Evolutionary conservation across 75 land plant genomes (phyloP).

Genomic region (Cupressus sempervirens): DNA sequence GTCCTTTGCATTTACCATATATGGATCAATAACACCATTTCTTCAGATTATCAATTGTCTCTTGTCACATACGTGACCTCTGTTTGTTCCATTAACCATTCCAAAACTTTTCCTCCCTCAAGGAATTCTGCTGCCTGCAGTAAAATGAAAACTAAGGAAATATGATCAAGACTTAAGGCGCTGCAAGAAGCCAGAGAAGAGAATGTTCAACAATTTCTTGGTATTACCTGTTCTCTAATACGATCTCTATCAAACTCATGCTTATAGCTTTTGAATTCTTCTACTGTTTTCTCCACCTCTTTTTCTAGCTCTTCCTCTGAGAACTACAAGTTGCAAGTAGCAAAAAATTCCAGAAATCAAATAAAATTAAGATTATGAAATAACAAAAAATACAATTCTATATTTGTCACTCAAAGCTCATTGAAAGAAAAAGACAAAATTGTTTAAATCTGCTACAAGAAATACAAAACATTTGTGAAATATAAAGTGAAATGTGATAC

Average conservation of each 20-base stretch:
- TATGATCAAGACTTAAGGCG: background rate
- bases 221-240: slow-evolving; percentile 62
- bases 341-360: background rate
- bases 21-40: background rate
- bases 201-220: background rate
- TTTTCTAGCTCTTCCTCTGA: slow-evolving; percentile 70
- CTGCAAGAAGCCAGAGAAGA: slow-evolving; percentile 1
- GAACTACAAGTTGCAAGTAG: slow-evolving; percentile 33
- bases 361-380: background rate
- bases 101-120: slow-evolving; percentile 86
- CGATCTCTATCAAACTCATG: slow-evolving; percentile 92
- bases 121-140: slow-evolving; percentile 80
- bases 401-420: background rate
- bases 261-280: slow-evolving; percentile 71
- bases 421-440: background rate
- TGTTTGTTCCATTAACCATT: slow-evolving; percentile 73
- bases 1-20: background rate
- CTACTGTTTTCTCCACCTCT: slow-evolving; percentile 79
- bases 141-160: background rate
- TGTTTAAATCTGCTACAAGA: background rate
- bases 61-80: slow-evolving; percentile 47
- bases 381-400: background rate
- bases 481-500: background rate
- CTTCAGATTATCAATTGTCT: background rate
- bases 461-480: background rate